Evolutionary conservation across 1,284 basidiomycete species (phyloP).

Genomic region (Lignosus rhinocerotis): DNA sequence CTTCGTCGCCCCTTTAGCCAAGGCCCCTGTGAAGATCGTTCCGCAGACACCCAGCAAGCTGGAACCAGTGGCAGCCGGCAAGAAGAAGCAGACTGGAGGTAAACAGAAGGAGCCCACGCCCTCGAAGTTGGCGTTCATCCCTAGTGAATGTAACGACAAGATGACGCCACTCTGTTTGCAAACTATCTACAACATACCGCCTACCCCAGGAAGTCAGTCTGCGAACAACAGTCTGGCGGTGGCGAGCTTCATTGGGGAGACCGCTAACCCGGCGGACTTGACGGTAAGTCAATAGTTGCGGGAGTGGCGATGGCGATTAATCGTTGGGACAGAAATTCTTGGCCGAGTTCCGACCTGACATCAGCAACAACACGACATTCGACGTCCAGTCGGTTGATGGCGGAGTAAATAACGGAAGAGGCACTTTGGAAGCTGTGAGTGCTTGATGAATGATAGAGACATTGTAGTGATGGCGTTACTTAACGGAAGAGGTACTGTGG

Average conservation of each 20-base stretch:
- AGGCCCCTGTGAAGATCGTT: not conserved
- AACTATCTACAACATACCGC: constrained; percentile 48
- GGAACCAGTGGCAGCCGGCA: too few species aligned
- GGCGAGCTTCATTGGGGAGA: constrained; percentile 54
- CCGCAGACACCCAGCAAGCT: too few species aligned
- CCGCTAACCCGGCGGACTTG: constrained; percentile 50
- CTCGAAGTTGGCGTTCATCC: constrained; percentile 38
- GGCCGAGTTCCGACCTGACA: constrained; percentile 47
- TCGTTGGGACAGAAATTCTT: constrained; percentile 48
- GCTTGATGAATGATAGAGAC: constrained; percentile 29
- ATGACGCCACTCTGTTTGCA: constrained; percentile 58
- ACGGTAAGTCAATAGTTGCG: constrained; percentile 28
- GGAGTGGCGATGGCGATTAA: not conserved
- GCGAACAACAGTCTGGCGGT: constrained; percentile 49
- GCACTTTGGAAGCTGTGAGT: constrained; percentile 17
- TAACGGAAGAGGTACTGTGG: constrained; percentile 4
- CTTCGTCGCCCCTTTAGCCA: not conserved
- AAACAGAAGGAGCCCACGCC: constrained; percentile 11
- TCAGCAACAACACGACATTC: constrained; percentile 28
- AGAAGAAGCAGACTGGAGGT: constrained; percentile 34
- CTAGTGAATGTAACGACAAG: constrained; percentile 36
- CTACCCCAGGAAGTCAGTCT: constrained; percentile 35
- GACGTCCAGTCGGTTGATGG: constrained; percentile 13
- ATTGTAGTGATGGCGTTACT: constrained; percentile 37
- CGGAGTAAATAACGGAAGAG: constrained; percentile 35